phyloP scores from a whole-genome alignment of 1,139 yeast species.

The Scheffersomyces cryptocercus region DNA sequence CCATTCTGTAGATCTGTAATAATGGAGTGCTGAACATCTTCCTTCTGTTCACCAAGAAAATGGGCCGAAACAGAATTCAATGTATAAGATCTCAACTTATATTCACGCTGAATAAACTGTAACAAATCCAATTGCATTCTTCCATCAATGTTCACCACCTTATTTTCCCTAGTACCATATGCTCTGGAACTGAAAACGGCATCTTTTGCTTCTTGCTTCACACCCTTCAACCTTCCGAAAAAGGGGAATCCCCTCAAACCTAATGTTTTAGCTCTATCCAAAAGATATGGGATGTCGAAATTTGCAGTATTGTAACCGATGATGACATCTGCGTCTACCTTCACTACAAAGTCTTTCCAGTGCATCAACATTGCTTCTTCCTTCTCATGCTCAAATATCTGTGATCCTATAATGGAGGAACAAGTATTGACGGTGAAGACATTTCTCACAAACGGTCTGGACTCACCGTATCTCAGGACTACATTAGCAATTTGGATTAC shows the following conservation, averaged over 20 bases:
- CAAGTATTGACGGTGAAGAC: conserved; percentile 93
- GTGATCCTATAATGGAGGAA: conserved; percentile 91
- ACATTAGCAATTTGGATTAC: conserved; percentile 97
- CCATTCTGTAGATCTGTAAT: conserved; percentile 95
- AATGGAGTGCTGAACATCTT: conserved; percentile 96
- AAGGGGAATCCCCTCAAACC: conserved; percentile 71
- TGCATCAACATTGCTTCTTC: conserved; percentile 81
- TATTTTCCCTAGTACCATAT: conserved; percentile 93
- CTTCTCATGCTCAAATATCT: conserved; percentile 70
- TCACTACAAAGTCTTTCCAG: conserved; percentile 84
- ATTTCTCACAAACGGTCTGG: conserved; percentile 84
- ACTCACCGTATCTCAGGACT: conserved; percentile 78
- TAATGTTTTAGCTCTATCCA: conserved; percentile 83
- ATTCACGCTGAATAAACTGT: conserved; percentile 92
- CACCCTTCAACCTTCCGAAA: conserved; percentile 72
- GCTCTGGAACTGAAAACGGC: conserved; percentile 91
- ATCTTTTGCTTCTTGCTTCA: conserved; percentile 77
- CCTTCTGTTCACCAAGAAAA: conserved; percentile 93
- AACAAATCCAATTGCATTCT: conserved; percentile 92
- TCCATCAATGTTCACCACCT: conserved; percentile 90
- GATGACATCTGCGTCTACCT: conserved; percentile 92
- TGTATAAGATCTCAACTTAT: conserved; percentile 90
- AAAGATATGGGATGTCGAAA: conserved; percentile 90
- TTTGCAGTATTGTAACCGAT: conserved; percentile 95
- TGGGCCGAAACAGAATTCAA: conserved; percentile 94